A percentile compares a stretch with the other conserved stretches of the same genome.
phyloP scores from a whole-genome alignment of 768 basidiomycete genomes.

The Mycena metata region DNA sequence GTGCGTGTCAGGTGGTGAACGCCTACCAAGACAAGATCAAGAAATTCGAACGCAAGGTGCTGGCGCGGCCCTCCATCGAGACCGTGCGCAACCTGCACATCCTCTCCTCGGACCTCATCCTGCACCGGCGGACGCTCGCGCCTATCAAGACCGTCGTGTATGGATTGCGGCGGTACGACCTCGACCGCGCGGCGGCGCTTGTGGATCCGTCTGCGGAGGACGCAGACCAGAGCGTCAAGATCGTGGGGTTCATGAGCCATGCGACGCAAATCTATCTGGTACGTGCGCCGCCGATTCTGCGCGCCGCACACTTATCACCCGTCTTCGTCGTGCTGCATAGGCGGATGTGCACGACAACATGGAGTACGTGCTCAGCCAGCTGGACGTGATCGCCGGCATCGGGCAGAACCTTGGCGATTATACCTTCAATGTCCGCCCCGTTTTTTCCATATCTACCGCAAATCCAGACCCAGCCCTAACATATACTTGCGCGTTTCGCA shows the following conservation, averaged over 20 bases:
- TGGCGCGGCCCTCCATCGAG: constrained; percentile 71
- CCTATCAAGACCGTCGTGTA: constrained; percentile 80
- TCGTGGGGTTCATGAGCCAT: constrained; percentile 75
- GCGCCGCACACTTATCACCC: neutral
- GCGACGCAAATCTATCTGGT: constrained; percentile 78
- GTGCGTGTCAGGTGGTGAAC: constrained; percentile 61
- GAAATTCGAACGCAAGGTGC: constrained; percentile 69
- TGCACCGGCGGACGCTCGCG: constrained; percentile 80
- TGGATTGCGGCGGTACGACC: constrained; percentile 76
- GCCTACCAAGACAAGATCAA: constrained; percentile 75
- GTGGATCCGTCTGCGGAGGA: constrained; percentile 54
- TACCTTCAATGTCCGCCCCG: constrained; percentile 80
- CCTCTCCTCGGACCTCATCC: constrained; percentile 77
- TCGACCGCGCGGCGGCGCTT: constrained; percentile 75
- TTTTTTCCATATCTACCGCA: neutral
- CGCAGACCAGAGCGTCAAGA: constrained; percentile 52
- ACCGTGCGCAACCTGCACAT: constrained; percentile 79
- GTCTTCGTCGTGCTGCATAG: constrained; percentile 45
- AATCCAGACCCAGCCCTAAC: neutral
- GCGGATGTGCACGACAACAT: constrained; percentile 84
- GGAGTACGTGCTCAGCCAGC: constrained; percentile 75
- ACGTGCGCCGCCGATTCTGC: constrained; percentile 33
- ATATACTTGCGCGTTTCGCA: constrained; percentile 4
- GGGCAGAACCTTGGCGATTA: constrained; percentile 80
- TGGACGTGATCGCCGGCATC: constrained; percentile 82